Conservation (phyloP, 1,139 yeast genomes). For the Taiozyma sp. region DNA sequence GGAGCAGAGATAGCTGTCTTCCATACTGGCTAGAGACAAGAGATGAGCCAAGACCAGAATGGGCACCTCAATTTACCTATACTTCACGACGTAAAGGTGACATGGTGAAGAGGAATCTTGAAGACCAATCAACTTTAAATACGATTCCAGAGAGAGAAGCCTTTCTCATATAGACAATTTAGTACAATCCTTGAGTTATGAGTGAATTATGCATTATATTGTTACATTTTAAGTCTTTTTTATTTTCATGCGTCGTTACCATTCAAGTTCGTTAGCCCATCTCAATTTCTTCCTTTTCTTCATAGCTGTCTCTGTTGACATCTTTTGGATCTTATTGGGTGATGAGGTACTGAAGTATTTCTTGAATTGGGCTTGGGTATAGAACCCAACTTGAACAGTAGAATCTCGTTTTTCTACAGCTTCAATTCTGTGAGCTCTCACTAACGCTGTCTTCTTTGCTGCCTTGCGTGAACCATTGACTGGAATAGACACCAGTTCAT, state of each 20-base stretch:
- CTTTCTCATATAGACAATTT: not conserved
- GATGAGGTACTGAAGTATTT: constrained; percentile 6
- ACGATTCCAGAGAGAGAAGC: constrained; percentile 2
- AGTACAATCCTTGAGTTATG: not conserved
- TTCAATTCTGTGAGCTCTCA: constrained; percentile 16
- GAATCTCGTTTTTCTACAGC: not conserved
- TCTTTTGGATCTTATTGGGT: constrained; percentile 3
- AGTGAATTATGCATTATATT: not conserved
- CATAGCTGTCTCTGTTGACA: constrained; percentile 2
- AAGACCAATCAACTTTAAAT: not conserved
- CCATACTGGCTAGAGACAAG: constrained; percentile 44
- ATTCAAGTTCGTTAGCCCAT: constrained; percentile 53
- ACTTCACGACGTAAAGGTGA: not conserved
- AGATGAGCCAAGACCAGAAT: constrained; percentile 39
- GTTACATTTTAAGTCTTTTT: not conserved
- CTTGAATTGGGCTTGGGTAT: constrained; percentile 14
- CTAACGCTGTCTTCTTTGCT: constrained; percentile 20
- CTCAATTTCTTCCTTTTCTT: constrained; percentile 17
- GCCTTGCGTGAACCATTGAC: constrained; percentile 38
- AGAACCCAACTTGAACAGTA: constrained; percentile 17
- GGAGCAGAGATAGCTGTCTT: constrained; percentile 44
- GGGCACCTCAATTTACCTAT: constrained; percentile 19
- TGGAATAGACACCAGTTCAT: constrained; percentile 65
- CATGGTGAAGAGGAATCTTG: not conserved
- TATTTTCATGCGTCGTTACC: constrained; percentile 30